Percentiles rank a stretch among this genome's conserved stretches.
These are phyloP conservation scores for Boletus tomentosulus DNA, from an alignment of 768 basidiomycete genomes.

Conservation along the genomic window DNA sequence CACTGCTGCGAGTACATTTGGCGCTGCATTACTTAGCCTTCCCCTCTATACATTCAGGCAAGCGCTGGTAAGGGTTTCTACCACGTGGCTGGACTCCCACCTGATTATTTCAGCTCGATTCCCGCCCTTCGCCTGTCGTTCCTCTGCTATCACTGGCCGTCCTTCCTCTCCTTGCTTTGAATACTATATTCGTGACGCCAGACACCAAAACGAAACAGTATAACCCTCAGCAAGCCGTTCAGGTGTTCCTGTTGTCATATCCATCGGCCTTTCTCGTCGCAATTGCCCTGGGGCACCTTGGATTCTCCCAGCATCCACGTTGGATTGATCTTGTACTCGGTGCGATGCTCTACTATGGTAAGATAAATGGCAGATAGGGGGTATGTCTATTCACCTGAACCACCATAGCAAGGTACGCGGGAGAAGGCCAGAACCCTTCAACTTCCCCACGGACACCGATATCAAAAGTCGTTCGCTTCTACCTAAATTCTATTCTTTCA, in stretches of 20 bases:
- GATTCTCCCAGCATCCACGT: constrained; percentile 57
- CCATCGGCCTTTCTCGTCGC: constrained; percentile 46
- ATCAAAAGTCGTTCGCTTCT: constrained; percentile 55
- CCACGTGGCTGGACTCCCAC: background rate
- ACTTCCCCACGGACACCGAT: constrained; percentile 48
- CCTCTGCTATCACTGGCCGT: constrained; percentile 54
- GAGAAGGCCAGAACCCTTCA: constrained; percentile 40
- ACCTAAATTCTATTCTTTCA: constrained; percentile 86
- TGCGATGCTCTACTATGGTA: constrained; percentile 62
- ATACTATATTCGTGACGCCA: constrained; percentile 57
- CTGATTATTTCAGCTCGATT: constrained; percentile 40
- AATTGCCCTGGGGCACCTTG: constrained; percentile 52
- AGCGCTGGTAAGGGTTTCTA: constrained; percentile 44
- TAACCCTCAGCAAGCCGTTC: constrained; percentile 48
- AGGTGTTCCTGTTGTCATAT: constrained; percentile 58
- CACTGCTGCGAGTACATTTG: constrained; percentile 53
- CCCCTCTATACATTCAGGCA: constrained; percentile 62
- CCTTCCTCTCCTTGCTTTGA: constrained; percentile 60
- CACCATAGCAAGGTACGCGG: constrained; percentile 48
- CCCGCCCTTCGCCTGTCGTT: constrained; percentile 47
- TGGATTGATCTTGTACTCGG: constrained; percentile 60
- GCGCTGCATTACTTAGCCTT: constrained; percentile 58
- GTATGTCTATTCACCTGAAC: constrained; percentile 6
- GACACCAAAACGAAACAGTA: constrained; percentile 44
- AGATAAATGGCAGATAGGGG: constrained; percentile 10